phyloP scores from a whole-genome alignment of 2,329 filamentous ascomycete species.

The Dactylellina leptospora region DNA sequence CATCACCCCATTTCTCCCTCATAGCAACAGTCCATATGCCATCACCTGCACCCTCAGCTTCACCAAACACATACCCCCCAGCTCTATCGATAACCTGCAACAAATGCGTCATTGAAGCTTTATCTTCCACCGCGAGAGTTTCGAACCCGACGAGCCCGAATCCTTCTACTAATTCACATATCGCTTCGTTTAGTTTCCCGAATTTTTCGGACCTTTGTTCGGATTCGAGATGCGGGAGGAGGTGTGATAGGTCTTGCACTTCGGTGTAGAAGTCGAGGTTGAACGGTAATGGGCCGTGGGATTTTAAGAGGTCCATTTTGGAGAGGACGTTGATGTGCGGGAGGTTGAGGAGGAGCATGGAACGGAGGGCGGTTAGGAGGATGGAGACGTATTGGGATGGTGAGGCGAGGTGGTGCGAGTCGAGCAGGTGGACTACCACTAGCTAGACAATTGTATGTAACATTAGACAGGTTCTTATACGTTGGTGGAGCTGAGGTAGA shows the following conservation, averaged over 20 bases:
- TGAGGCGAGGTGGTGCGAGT: slow-evolving; percentile 90
- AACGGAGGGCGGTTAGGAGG: slow-evolving; percentile 87
- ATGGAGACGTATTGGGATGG: slow-evolving; percentile 96
- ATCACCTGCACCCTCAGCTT: slow-evolving; percentile 90
- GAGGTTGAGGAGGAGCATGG: slow-evolving; percentile 98
- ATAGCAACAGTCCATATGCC: slow-evolving; percentile 97
- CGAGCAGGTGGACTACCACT: slow-evolving; percentile 90
- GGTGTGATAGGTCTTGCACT: slow-evolving; percentile 87
- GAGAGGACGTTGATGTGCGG: slow-evolving; percentile 95
- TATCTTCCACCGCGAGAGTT: slow-evolving; percentile 94
- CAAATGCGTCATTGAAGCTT: slow-evolving; percentile 93
- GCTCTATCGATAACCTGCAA: slow-evolving; percentile 89
- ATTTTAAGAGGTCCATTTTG: slow-evolving; percentile 92
- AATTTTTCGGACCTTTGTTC: slow-evolving; percentile 83
- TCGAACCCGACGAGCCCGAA: slow-evolving; percentile 92
- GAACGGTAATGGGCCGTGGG: slow-evolving; percentile 80
- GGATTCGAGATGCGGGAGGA: slow-evolving; percentile 78
- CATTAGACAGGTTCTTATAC: not conserved
- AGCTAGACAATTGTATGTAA: slow-evolving; percentile 67
- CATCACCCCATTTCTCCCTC: slow-evolving; percentile 72
- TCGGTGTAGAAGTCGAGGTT: slow-evolving; percentile 98
- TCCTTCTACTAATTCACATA: slow-evolving; percentile 85
- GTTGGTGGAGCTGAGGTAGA: not conserved
- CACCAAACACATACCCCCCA: slow-evolving; percentile 89
- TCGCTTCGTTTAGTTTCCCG: slow-evolving; percentile 81